Evolutionary conservation across 352 stramenopile genomes (phyloP), one percentile per base, ranked within the genome.

Genomic region (Pythium dissotocum): DNA sequence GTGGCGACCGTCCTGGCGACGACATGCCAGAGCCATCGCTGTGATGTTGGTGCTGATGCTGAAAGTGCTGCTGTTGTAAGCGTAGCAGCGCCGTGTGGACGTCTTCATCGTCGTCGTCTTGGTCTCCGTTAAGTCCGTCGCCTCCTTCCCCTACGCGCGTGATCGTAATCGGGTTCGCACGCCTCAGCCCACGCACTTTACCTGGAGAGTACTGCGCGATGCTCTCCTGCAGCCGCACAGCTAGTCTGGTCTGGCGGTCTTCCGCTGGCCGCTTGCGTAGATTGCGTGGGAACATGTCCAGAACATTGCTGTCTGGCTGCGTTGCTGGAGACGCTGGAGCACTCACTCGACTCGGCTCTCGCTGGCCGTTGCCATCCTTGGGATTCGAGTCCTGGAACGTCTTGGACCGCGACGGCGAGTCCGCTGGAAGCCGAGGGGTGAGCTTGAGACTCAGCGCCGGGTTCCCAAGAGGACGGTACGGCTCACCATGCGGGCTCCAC

Each of bases 381-480:
- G 30, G 16, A 13, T 38, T 53, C 21, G 56, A 53, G n/a, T 53
- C 46, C 56, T 62, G 63, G 13, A 32, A 10, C 9, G 30, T 53
- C 42, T 42, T 48, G 26, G 52, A 40, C 18, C 12, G 49, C 6
- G 46, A 57, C 73, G 60, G 58, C 76, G 40, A 55, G 58, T 30
- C n/a, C 12, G 30, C 79, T 38, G 69, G 56, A 14, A 90, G 71
- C 24, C 80, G 82, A 3, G 83, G 83, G 5, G 80, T 85, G 56
- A 89, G 80, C 58, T 90, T 90, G 61, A 93, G 80, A 35, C 69
- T 77, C 33, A 93, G 70, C 48, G 91, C 75, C 0, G 85, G 85
- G 38, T 84, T 87, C 4, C 85, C 85, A 6, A 93, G 70, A 14
- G 83, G 85, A 0, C 81, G 74, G 52, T 91, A 93, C 1, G 85